A percentile compares a stretch with the other conserved stretches of the same genome.
These are phyloP conservation scores for Tritrichomonas musculus DNA, from an alignment of 208 protist genomes.

Conservation along the genomic window DNA sequence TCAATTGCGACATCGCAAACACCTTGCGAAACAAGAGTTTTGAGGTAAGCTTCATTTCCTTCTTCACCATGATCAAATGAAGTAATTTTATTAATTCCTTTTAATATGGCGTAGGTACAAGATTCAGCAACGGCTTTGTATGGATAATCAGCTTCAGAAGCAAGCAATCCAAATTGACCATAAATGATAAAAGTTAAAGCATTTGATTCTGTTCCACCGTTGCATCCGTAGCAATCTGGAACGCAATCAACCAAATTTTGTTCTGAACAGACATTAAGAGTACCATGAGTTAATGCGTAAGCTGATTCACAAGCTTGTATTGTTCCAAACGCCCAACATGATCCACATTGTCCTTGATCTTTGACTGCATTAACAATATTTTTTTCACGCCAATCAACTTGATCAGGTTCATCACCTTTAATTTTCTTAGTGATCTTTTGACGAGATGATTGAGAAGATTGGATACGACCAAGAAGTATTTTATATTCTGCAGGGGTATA, in stretches of 20 bases:
- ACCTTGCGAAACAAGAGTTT: not conserved
- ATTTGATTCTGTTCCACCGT: not conserved
- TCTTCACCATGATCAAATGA: not conserved
- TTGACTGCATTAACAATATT: not conserved
- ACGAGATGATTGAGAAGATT: not conserved
- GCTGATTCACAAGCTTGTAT: not conserved
- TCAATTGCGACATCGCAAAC: not conserved
- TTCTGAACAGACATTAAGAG: not conserved
- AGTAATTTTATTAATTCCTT: not conserved
- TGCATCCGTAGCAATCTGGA: not conserved
- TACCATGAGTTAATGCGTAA: not conserved
- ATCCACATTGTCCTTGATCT: slow-evolving; percentile 28
- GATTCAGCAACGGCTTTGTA: not conserved
- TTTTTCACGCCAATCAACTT: not conserved
- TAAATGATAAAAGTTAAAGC: not conserved
- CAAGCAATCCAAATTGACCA: not conserved
- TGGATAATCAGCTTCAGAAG: not conserved
- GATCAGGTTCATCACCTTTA: not conserved
- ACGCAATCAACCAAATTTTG: slow-evolving; percentile 12
- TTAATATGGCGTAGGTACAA: not conserved
- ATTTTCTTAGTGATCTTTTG: not conserved
- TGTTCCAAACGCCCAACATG: not conserved
- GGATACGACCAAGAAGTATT: not conserved
- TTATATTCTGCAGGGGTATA: not conserved
- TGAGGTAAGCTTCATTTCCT: not conserved